Evolutionary conservation across 192 early-diverging fungal species (phyloP).

Genomic region (Podila minutissima): DNA sequence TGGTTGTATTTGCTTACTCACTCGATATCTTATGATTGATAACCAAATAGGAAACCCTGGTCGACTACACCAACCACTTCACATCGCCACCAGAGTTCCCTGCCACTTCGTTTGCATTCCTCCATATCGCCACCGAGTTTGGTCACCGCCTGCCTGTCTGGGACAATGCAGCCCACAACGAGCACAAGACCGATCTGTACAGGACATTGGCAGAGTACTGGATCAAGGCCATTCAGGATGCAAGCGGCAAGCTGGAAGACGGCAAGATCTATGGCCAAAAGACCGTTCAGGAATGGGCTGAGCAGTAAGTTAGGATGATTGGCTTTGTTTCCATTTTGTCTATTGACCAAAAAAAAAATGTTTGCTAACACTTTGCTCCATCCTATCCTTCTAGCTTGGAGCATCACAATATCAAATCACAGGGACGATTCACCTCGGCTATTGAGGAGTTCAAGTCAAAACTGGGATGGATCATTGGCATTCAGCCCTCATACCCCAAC

Average conservation of each 20-base stretch:
- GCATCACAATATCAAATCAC: constrained; percentile 67
- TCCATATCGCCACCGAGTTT: constrained; percentile 78
- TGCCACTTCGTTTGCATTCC: constrained; percentile 78
- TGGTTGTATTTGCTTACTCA: constrained; percentile 19
- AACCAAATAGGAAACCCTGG: constrained; percentile 64
- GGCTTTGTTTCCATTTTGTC: neutral
- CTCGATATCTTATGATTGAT: neutral
- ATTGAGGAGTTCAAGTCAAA: constrained; percentile 66
- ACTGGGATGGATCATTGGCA: constrained; percentile 81
- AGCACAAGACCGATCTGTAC: constrained; percentile 71
- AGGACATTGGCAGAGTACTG: constrained; percentile 77
- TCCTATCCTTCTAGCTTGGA: constrained; percentile 54
- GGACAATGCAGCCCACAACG: constrained; percentile 78
- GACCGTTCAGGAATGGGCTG: constrained; percentile 87
- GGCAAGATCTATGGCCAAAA: constrained; percentile 85
- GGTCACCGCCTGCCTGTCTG: constrained; percentile 84
- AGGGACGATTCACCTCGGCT: constrained; percentile 69
- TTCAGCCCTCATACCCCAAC: constrained; percentile 32
- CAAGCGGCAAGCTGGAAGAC: constrained; percentile 73
- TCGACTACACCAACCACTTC: constrained; percentile 81
- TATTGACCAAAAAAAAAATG: neutral
- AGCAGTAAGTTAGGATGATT: constrained; percentile 56
- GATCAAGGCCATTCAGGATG: constrained; percentile 79
- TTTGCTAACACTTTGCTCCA: neutral
- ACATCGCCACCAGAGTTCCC: constrained; percentile 85